These are phyloP conservation scores for Rubia yunnanensis DNA, from an alignment of 257 asterid species.

Conservation along the genomic window DNA sequence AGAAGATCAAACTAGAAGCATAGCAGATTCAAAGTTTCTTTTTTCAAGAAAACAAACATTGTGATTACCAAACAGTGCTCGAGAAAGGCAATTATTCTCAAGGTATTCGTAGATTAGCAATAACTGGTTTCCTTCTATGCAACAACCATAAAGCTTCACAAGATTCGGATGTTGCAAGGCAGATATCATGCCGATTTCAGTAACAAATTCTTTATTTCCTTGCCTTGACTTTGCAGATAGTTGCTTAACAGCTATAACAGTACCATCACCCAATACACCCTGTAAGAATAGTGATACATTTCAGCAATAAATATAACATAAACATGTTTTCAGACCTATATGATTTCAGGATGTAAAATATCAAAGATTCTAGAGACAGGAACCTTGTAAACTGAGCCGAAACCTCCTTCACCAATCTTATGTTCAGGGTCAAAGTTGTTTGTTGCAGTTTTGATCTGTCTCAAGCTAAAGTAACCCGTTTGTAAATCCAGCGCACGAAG, in stretches of 20 bases:
- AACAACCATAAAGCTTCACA: conserved; percentile 40
- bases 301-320: conserved; percentile 6
- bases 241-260: conserved; percentile 34
- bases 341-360: background rate
- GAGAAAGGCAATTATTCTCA: conserved; percentile 39
- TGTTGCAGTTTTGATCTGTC: conserved; percentile 38
- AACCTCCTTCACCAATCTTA: conserved; percentile 47
- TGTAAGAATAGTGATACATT: conserved; percentile 8
- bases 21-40: background rate
- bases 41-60: background rate
- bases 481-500: conserved; percentile 35
- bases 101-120: conserved; percentile 37
- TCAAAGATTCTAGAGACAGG: background rate
- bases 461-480: conserved; percentile 35
- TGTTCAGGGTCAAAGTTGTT: conserved; percentile 29
- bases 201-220: conserved; percentile 38
- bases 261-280: conserved; percentile 35
- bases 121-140: conserved; percentile 43
- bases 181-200: conserved; percentile 45
- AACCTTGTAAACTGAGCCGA: conserved; percentile 45
- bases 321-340: background rate
- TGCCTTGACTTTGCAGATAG: conserved; percentile 41
- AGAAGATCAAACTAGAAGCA: background rate
- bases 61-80: conserved; percentile 37
- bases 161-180: conserved; percentile 44